Conservation (phyloP, 352 stramenopile species). For the Globisporangium barbulae region DNA sequence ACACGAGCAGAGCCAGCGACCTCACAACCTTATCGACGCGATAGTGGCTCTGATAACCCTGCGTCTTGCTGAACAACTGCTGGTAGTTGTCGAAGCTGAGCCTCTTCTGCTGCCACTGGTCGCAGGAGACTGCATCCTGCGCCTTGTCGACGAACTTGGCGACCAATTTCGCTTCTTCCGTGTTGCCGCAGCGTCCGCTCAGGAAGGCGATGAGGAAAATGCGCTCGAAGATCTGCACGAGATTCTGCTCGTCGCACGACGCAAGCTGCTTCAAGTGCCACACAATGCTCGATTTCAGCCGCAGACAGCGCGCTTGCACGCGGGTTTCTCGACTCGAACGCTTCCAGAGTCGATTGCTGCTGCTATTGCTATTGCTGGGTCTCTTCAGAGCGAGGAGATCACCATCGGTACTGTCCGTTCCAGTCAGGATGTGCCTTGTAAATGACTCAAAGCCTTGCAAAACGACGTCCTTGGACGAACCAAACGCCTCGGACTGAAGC, state of each 20-base stretch:
- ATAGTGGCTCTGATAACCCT: background rate
- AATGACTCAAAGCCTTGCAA: constrained; percentile 4
- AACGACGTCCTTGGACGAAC: background rate
- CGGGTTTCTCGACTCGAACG: constrained; percentile 9
- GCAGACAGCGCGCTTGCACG: constrained; percentile 8
- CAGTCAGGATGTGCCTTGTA: background rate
- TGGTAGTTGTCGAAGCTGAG: constrained; percentile 7
- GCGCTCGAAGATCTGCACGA: constrained; percentile 11
- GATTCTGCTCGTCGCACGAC: background rate
- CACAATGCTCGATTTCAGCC: constrained; percentile 7
- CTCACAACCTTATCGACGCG: constrained; percentile 26
- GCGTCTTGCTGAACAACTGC: background rate
- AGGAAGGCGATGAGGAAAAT: constrained; percentile 20
- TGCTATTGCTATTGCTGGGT: background rate
- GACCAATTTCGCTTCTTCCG: constrained; percentile 15
- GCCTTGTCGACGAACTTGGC: constrained; percentile 14
- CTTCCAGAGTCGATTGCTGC: constrained; percentile 4
- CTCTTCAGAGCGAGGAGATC: background rate
- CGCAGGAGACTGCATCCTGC: constrained; percentile 11
- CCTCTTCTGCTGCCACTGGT: constrained; percentile 4
- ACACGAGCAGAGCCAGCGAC: constrained; percentile 27
- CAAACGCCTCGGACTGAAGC: background rate
- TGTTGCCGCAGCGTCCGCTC: constrained; percentile 1
- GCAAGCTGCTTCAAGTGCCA: constrained; percentile 15
- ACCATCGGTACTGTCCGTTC: background rate